phyloP scores from a whole-genome alignment of 1,139 yeast species.

The Yamadazyma conglobata region DNA sequence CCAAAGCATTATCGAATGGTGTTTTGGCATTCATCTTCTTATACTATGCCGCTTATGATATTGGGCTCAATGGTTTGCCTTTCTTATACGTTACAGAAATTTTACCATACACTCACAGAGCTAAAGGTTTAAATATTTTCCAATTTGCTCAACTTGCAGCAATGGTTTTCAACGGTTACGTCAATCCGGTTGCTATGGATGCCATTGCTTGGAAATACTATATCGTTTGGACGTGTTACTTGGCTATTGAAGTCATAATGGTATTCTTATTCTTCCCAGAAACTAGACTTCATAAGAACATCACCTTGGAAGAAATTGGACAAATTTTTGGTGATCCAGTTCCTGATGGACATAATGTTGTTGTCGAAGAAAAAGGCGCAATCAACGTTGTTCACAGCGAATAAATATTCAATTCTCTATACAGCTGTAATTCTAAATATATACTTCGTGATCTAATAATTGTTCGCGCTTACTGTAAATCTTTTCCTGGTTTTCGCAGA shows the following conservation, averaged over 20 bases:
- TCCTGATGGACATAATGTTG: slow-evolving; percentile 7
- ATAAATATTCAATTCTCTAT: no score
- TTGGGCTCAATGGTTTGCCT: slow-evolving; percentile 42
- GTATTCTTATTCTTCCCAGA: slow-evolving; percentile 47
- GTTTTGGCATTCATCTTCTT: slow-evolving; percentile 47
- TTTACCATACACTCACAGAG: slow-evolving; percentile 43
- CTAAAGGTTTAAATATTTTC: slow-evolving; percentile 40
- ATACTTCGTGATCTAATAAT: no score
- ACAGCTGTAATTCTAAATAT: no score
- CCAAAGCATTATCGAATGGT: slow-evolving; percentile 34
- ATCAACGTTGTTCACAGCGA: no score
- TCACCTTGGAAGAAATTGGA: slow-evolving; percentile 53
- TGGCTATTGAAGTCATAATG: slow-evolving; percentile 34
- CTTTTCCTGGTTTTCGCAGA: no score
- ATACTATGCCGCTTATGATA: slow-evolving; percentile 34
- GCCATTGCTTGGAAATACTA: slow-evolving; percentile 59
- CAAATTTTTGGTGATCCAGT: slow-evolving; percentile 42
- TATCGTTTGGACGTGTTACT: slow-evolving; percentile 46
- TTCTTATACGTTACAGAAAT: slow-evolving; percentile 39
- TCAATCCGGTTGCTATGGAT: slow-evolving; percentile 59
- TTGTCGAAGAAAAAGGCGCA: slow-evolving; percentile 5
- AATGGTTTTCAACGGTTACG: slow-evolving; percentile 36
- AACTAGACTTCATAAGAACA: slow-evolving; percentile 36
- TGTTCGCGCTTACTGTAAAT: no score
- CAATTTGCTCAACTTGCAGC: slow-evolving; percentile 24